phyloP scores from a whole-genome alignment of 768 basidiomycete species.

The Rhizopogon vinicolor region DNA sequence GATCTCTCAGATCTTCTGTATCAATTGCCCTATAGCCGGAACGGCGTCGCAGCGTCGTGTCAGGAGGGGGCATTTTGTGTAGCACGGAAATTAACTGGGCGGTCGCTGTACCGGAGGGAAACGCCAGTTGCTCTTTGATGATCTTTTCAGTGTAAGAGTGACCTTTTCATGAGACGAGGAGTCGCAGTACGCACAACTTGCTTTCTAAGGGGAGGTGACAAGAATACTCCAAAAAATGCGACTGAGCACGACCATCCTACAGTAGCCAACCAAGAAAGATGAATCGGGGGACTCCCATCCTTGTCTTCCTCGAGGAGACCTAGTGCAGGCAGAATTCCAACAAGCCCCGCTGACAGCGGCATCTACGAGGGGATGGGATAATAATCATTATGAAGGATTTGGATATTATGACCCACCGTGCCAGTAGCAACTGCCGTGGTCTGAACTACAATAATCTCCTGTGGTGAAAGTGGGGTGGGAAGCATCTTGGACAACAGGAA shows the following conservation, averaged over 20 bases:
- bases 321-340: conserved; percentile 91
- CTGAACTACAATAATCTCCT: conserved; percentile 92
- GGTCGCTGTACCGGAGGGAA: conserved; percentile 95
- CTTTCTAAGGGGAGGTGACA: conserved; percentile 90
- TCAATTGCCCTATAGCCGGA: conserved; percentile 46
- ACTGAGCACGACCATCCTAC: conserved; percentile 86
- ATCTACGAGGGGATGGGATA: conserved; percentile 35
- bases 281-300: conserved; percentile 76
- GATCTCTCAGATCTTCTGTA: conserved; percentile 27
- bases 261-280: conserved; percentile 67
- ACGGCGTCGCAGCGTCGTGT: conserved; percentile 50
- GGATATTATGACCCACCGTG: conserved; percentile 28
- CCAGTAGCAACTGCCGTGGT: conserved; percentile 96
- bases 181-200: conserved; percentile 67
- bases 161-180: not conserved
- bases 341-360: conserved; percentile 85
- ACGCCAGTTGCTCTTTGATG: conserved; percentile 88
- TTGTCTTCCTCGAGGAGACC: conserved; percentile 65
- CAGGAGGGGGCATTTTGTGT: conserved; percentile 69
- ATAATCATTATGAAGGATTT: not conserved
- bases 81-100: conserved; percentile 92
- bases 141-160: conserved; percentile 46
- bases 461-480: conserved; percentile 72
- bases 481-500: conserved; percentile 79
- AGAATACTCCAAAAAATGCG: conserved; percentile 98